Base-by-base conservation (phyloP, 2,329 filamentous ascomycete genomes). In the Bipolaris oryzae region DNA sequence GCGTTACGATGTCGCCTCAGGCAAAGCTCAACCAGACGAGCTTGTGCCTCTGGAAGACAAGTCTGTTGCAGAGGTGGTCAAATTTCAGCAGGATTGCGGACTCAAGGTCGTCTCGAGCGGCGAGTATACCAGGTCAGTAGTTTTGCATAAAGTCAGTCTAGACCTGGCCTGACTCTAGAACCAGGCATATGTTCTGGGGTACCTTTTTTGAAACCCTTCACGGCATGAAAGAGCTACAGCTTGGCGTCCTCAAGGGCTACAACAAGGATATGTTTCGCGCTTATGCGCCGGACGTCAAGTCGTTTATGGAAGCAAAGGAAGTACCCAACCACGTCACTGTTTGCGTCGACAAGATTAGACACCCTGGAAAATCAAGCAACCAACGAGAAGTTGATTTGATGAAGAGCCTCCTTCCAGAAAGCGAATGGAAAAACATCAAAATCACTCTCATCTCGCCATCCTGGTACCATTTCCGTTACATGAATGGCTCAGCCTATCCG, bases 381-480 rank as follows among this genome's bases (percentile, higher is more conserved):
- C 71, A 84, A 44, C 81, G 83, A 34, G 83, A 88, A 68, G 84
- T 86, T 63, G 82, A 86, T 57, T 83, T 83, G 53, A 79, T 89
- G 50, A 85, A 87, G 70, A 81, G 75, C 47, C 72, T 84, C 7
- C 80, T 90, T 0, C 83, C 87, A 0, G 79, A 85, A 21, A 84
- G 87, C 28, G 78, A 85, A 52, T 84, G 87, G 68, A 84, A 85
- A 61, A 85, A 88, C 61, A 84, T 87, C 74, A 89, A 90, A 78
- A 82, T 90, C 64, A 89, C 87, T 16, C 78, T 90, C 66, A 84
- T 87, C 16, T 85, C 87, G 4, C 86, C 87, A 1, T 85, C 85
- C 72, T 89, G 87, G 83, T 90, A 89, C 71, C 88, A 91, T 74
- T 80, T 89, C 68, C 82, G 87, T 47, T 86, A 86, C 70, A 81